Evolutionary conservation across 2,329 filamentous ascomycete species (phyloP), one percentile per base, ranked within the genome.

Genomic region (Bipolaris oryzae): DNA sequence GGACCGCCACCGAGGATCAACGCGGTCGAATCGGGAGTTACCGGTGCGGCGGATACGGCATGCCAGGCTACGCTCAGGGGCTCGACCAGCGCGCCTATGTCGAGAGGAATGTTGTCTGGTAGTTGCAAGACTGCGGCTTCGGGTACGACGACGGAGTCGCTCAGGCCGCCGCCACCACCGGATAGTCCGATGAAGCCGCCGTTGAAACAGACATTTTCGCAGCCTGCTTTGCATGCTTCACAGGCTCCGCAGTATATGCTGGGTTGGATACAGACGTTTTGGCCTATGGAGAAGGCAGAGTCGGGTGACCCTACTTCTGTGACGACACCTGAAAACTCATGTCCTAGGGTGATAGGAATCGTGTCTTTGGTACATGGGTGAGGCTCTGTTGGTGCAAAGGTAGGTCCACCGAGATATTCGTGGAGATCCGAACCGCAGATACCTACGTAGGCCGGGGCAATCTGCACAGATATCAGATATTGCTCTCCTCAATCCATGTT

Each of bases 51-150:
- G 5, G 79, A 78, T 9, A 87, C 81, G 0, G 85, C 86, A 63
- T 89, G 87, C 86, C 86, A 88, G 7, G 84, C 85, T 0, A 89
- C 86, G 0, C 85, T 78, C 2, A 89, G 74, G 0, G 87, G 87
- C 62, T 89, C 87, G 6, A 88, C 81, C 3, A 89, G 76, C 0
- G 87, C 86, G 50, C 70, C 83, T 15, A 85, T 75, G 39, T 85
- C 81, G 18, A 85, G 76, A 0, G 79, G 76, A 7, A 86, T 74
- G 47, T 80, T 79, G 5, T 81, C 77, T 0, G 86, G 84, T 0
- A 87, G 74, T 2, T 78, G 77, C 42, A 84, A 77, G 0, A 82
- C 78, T 7, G 81, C 80, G 5, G 76, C 73, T 23, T 79, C 76
- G 15, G 81, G 81, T 1, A 86, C 78, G 20, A 83, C 81, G 3